Percentiles rank a stretch among this genome's conserved stretches.
These are phyloP conservation scores for Aureobasidium leucospermi DNA, from an alignment of 2,329 filamentous ascomycete genomes.

Conservation along the genomic window DNA sequence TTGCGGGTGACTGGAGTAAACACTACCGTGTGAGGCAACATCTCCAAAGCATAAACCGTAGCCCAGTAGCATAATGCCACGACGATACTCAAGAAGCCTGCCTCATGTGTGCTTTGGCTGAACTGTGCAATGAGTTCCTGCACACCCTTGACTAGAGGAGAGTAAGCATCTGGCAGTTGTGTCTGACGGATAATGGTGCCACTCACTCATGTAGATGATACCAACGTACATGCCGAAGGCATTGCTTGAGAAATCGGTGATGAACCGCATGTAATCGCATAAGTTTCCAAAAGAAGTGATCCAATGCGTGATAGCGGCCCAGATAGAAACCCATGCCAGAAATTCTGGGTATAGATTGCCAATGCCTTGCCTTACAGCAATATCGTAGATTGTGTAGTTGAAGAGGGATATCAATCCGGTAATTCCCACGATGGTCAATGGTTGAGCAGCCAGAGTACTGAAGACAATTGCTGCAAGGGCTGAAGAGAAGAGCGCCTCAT, in stretches of 20 bases:
- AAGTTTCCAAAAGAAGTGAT: constrained; percentile 45
- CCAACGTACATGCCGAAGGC: constrained; percentile 50
- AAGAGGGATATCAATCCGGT: constrained; percentile 49
- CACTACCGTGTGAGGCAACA: constrained; percentile 39
- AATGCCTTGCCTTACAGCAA: constrained; percentile 43
- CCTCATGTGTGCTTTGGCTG: constrained; percentile 29
- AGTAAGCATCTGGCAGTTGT: background rate
- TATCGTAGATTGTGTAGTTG: constrained; percentile 55
- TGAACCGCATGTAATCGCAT: constrained; percentile 53
- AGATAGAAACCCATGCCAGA: constrained; percentile 51
- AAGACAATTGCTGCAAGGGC: constrained; percentile 50
- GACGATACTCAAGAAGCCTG: constrained; percentile 43
- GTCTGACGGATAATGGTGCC: background rate
- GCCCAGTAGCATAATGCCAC: constrained; percentile 47
- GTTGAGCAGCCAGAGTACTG: constrained; percentile 45
- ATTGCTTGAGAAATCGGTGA: constrained; percentile 50
- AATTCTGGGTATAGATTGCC: constrained; percentile 44
- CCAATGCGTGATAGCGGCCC: constrained; percentile 53
- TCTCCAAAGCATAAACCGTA: constrained; percentile 44
- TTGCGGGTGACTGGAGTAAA: constrained; percentile 39
- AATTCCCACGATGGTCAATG: constrained; percentile 51
- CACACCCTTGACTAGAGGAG: constrained; percentile 44
- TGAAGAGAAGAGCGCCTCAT: constrained; percentile 49
- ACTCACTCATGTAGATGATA: constrained; percentile 45
- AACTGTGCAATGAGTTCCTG: constrained; percentile 50